A percentile compares a stretch with the other conserved stretches of the same genome.
phyloP scores from a whole-genome alignment of 2,329 filamentous ascomycete genomes.

The Ramularia collo-cygni region DNA sequence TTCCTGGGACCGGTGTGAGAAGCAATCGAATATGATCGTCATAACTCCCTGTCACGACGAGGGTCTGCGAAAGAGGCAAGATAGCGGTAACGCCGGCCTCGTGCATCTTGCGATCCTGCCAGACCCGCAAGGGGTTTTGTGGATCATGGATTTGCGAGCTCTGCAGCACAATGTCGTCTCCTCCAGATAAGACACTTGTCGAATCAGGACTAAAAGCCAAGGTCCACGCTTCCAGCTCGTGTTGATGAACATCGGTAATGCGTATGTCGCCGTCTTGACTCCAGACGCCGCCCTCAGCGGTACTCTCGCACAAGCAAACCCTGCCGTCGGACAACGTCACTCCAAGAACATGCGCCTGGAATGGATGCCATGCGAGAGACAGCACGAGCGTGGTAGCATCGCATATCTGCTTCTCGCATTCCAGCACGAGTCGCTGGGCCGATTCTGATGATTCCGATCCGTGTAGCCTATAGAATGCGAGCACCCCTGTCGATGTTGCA shows the following conservation, averaged over 20 bases:
- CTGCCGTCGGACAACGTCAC: conserved; percentile 65
- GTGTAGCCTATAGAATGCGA: conserved; percentile 56
- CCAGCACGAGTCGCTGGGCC: conserved; percentile 32
- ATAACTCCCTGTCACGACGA: conserved; percentile 83
- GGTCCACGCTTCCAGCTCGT: conserved; percentile 67
- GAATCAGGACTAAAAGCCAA: conserved; percentile 48
- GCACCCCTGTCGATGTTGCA: conserved; percentile 67
- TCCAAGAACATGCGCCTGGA: conserved; percentile 49
- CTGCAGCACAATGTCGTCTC: conserved; percentile 65
- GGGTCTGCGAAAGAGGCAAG: conserved; percentile 56
- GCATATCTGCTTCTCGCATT: conserved; percentile 37
- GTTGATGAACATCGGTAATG: conserved; percentile 27
- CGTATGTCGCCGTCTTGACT: conserved; percentile 34
- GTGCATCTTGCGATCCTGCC: conserved; percentile 55
- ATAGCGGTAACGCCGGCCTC: conserved; percentile 84
- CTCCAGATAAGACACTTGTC: conserved; percentile 54
- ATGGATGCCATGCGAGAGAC: conserved; percentile 67
- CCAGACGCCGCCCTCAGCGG: conserved; percentile 10
- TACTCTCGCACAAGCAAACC: conserved; percentile 37
- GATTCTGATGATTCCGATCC: background rate
- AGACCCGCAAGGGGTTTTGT: conserved; percentile 15
- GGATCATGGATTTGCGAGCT: conserved; percentile 10
- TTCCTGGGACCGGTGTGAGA: conserved; percentile 32
- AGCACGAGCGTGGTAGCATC: conserved; percentile 59
- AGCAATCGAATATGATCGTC: conserved; percentile 75